Conservation (phyloP, 139 green algal species). For the Chlamydomonas incerta region DNA sequence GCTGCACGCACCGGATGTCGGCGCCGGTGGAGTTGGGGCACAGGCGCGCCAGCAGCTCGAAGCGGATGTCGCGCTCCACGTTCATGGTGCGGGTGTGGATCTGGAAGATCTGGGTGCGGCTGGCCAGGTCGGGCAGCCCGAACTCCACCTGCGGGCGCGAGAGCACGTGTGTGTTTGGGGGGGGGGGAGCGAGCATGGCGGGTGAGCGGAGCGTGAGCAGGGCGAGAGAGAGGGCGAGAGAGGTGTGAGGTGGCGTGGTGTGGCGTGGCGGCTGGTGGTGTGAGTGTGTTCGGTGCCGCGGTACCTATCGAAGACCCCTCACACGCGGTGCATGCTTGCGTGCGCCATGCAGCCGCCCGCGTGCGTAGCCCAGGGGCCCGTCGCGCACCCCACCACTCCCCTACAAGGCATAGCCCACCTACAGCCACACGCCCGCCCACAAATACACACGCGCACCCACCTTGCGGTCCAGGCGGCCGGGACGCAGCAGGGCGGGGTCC, state of each 20-base stretch:
- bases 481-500: slow-evolving; percentile 96
- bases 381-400: too few species aligned
- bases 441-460: slow-evolving; percentile 42
- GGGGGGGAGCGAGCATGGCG: too few species aligned
- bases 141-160: slow-evolving; percentile 83
- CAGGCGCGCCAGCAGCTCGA: slow-evolving; percentile 94
- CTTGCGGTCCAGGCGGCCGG: slow-evolving; percentile 96
- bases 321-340: too few species aligned
- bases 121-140: slow-evolving; percentile 95
- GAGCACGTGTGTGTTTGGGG: too few species aligned
- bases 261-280: too few species aligned
- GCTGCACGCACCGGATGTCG: slow-evolving; percentile 87
- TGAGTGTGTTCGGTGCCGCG: too few species aligned
- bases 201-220: too few species aligned
- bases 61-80: slow-evolving; percentile 96
- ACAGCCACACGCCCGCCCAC: slow-evolving; percentile 15
- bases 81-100: slow-evolving; percentile 99
- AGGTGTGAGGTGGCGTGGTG: too few species aligned
- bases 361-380: too few species aligned
- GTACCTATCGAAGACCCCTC: too few species aligned
- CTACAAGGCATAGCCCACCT: slow-evolving; percentile 88
- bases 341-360: too few species aligned
- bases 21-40: slow-evolving; percentile 97
- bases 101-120: slow-evolving; percentile 96
- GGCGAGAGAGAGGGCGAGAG: too few species aligned